phyloP scores from a whole-genome alignment of 805 yeast species.

The Cyberlindnera misumaiensis region DNA sequence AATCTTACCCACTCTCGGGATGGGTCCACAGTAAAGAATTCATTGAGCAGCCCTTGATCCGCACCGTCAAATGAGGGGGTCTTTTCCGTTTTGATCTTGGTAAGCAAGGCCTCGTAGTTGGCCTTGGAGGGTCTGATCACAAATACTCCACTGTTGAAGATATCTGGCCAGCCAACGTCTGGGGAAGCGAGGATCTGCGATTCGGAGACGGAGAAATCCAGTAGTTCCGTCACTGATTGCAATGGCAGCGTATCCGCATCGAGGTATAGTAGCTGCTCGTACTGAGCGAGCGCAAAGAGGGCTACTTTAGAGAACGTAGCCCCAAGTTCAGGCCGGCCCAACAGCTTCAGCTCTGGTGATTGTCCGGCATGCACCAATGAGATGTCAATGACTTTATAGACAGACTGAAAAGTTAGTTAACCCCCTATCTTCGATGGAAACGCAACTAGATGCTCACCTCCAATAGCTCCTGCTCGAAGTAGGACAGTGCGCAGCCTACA shows the following conservation, averaged over 20 bases:
- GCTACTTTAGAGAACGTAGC: constrained; percentile 45
- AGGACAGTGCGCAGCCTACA: constrained; percentile 15
- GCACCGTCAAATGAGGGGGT: constrained; percentile 73
- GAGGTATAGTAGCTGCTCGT: constrained; percentile 46
- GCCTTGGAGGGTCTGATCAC: constrained; percentile 44
- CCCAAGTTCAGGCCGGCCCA: constrained; percentile 46
- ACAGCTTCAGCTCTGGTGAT: constrained; percentile 23
- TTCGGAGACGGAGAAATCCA: constrained; percentile 13
- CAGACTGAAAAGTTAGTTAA: constrained; percentile 1
- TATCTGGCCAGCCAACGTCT: constrained; percentile 85
- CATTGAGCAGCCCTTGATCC: constrained; percentile 80
- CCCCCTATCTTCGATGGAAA: neutral
- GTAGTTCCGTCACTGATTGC: constrained; percentile 20
- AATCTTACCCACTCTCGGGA: constrained; percentile 52
- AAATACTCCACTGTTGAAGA: constrained; percentile 73
- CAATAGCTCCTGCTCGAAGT: constrained; percentile 9
- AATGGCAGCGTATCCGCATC: constrained; percentile 60
- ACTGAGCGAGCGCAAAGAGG: constrained; percentile 39
- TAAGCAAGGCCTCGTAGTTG: constrained; percentile 35
- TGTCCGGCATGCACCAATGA: constrained; percentile 16
- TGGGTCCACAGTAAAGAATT: constrained; percentile 38
- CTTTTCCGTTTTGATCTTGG: constrained; percentile 19
- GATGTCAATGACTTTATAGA: constrained; percentile 23
- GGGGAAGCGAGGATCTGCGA: constrained; percentile 42
- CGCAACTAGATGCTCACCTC: constrained; percentile 10